These are phyloP conservation scores for Botrytis pseudocinerea DNA, from an alignment of 2,329 filamentous ascomycete genomes.

Conservation along the genomic window DNA sequence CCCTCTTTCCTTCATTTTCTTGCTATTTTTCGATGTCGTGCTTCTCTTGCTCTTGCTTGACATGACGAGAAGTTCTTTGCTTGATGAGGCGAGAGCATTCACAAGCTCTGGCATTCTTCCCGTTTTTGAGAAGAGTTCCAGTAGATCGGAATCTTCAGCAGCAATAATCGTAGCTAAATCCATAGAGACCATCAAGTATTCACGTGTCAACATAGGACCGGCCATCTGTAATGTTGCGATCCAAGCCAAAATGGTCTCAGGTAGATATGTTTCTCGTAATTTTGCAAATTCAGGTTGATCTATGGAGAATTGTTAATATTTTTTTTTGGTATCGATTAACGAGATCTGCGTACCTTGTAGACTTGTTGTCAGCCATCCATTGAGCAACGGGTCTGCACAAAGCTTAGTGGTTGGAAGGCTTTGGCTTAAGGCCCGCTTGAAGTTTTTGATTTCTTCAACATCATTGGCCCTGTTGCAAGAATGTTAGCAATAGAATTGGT, in stretches of 20 bases:
- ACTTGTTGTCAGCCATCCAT: constrained; percentile 57
- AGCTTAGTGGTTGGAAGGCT: constrained; percentile 56
- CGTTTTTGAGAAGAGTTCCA: constrained; percentile 62
- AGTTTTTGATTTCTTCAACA: constrained; percentile 45
- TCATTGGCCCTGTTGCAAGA: neutral
- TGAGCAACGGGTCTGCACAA: constrained; percentile 61
- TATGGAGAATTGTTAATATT: constrained; percentile 37
- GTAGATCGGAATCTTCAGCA: constrained; percentile 66
- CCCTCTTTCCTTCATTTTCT: constrained; percentile 61
- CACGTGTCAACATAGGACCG: constrained; percentile 71
- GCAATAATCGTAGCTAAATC: constrained; percentile 78
- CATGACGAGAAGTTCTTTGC: constrained; percentile 46
- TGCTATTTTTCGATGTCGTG: constrained; percentile 48
- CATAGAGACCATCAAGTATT: constrained; percentile 81
- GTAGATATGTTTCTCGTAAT: constrained; percentile 77
- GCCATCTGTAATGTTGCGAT: constrained; percentile 78
- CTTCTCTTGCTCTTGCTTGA: constrained; percentile 52
- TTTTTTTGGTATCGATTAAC: constrained; percentile 20
- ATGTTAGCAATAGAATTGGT: neutral
- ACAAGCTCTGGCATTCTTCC: constrained; percentile 74
- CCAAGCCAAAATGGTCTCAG: constrained; percentile 82
- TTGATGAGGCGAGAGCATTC: constrained; percentile 63
- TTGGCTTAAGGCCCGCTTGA: constrained; percentile 55
- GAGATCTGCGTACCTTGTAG: constrained; percentile 29
- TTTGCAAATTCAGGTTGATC: constrained; percentile 61